Evolutionary conservation across 2,329 filamentous ascomycete species (phyloP), one percentile per base, ranked within the genome.

Genomic region (Penicillium sp.): DNA sequence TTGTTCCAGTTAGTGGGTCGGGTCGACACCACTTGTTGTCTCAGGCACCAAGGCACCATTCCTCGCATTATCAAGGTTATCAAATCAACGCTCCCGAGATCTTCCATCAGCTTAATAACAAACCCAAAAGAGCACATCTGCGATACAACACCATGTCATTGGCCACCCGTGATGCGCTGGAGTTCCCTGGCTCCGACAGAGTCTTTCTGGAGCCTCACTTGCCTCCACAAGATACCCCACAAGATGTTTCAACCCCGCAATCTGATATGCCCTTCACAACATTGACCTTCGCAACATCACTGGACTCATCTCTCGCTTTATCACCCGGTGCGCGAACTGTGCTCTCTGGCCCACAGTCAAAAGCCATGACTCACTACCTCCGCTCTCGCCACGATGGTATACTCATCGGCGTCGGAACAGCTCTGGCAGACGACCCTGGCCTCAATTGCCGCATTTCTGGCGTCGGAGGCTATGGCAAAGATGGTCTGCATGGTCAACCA

Each of bases 321-420:
- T 82, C 88, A 0, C 91, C 90, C 0, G 91, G 91, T 14, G 79
- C 84, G 2, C 88, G 88, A 59, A 96, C 93, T 1, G 79, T 83
- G 0, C 84, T 97, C 8, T 97, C 93, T 0, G 93, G 93, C 1
- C 84, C 89, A 0, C 82, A 87, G 58, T 91, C 91, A 33, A 96
- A 97, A 75, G 86, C 90, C 47, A 96, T 98, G 91, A 98, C 93
- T 0, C 93, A 98, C 74, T 91, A 90, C 71, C 84, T 98, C n/a
- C 90, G 93, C 66, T 87, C 88, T 10, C 84, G 83, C 14, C 92
- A 98, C 76, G 87, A 90, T 60, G 91, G 90, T 22, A 96, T 98
- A 65, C 81, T 96, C 26, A 81, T 98, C 37, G 93, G 93, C 16
- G 90, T 89, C 3, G 89, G 89, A 2, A 98, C 93, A 0, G 90